phyloP scores from a whole-genome alignment of 768 basidiomycete genomes.

The Boletus tomentosulus region DNA sequence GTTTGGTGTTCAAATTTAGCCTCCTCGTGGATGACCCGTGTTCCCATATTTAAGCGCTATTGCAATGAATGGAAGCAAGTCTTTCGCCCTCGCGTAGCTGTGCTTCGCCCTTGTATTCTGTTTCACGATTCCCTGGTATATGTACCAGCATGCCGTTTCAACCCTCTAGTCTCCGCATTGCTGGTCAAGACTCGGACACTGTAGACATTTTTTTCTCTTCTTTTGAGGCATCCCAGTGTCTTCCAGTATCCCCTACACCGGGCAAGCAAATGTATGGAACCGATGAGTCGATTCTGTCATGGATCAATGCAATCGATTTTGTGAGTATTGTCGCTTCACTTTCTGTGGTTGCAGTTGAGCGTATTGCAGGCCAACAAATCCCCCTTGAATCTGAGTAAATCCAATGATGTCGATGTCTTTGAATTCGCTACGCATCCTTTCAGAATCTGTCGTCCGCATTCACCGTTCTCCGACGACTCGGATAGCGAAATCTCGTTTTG shows the following conservation, averaged over 20 bases:
- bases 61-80: neutral
- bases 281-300: constrained; percentile 22
- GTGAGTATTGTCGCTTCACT: constrained; percentile 13
- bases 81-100: constrained; percentile 22
- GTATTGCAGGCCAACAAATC: constrained; percentile 13
- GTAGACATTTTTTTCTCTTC: constrained; percentile 13
- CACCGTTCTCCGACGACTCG: constrained; percentile 22
- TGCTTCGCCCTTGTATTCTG: constrained; percentile 21
- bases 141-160: constrained; percentile 19
- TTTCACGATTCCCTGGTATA: constrained; percentile 7
- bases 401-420: constrained; percentile 3
- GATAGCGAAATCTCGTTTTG: constrained; percentile 16
- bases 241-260: constrained; percentile 1
- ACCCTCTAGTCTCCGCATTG: constrained; percentile 19
- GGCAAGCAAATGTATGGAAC: constrained; percentile 23
- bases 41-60: constrained; percentile 19
- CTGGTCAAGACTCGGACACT: constrained; percentile 27
- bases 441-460: constrained; percentile 8
- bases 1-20: constrained; percentile 16
- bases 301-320: constrained; percentile 23
- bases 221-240: constrained; percentile 1
- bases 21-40: constrained; percentile 3
- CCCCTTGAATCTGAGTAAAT: constrained; percentile 1
- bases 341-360: neutral
- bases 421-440: constrained; percentile 20